Conservation (phyloP, 2,329 filamentous ascomycete species). For the Amauroascus niger region DNA sequence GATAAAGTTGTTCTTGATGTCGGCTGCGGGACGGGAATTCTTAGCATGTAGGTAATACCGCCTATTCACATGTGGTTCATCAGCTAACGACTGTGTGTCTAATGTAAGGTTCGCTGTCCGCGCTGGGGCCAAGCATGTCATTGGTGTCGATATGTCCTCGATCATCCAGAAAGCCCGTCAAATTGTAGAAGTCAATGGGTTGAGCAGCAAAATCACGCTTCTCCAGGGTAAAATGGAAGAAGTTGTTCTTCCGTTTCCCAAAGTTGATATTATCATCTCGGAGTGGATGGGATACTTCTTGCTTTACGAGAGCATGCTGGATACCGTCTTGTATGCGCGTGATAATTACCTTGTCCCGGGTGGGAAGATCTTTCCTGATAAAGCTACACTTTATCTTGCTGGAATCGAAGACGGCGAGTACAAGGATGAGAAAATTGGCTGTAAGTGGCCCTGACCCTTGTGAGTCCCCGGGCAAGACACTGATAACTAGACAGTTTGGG, state of each 20-base stretch:
- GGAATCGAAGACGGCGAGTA: slow-evolving; percentile 98
- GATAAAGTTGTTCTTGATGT: slow-evolving; percentile 93
- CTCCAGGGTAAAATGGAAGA: slow-evolving; percentile 99
- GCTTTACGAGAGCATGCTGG: slow-evolving; percentile 97
- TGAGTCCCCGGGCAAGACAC: not conserved
- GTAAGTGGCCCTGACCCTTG: slow-evolving; percentile 47
- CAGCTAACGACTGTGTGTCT: slow-evolving; percentile 12
- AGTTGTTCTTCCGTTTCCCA: slow-evolving; percentile 79
- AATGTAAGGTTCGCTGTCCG: slow-evolving; percentile 78
- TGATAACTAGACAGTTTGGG: slow-evolving; percentile 67
- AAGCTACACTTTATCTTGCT: slow-evolving; percentile 93
- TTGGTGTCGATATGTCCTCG: slow-evolving; percentile 98
- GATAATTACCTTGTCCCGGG: slow-evolving; percentile 81
- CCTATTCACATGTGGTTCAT: slow-evolving; percentile 13
- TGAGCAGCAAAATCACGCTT: slow-evolving; percentile 92
- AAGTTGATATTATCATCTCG: slow-evolving; percentile 98
- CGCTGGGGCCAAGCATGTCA: slow-evolving; percentile 95
- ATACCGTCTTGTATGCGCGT: slow-evolving; percentile 92
- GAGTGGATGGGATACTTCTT: slow-evolving; percentile 99
- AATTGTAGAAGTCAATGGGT: slow-evolving; percentile 85
- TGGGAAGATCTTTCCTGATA: slow-evolving; percentile 96
- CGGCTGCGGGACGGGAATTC: slow-evolving; percentile 91
- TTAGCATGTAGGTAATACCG: slow-evolving; percentile 70
- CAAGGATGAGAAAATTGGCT: slow-evolving; percentile 99
- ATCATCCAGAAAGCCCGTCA: slow-evolving; percentile 98